Percentiles rank a stretch among this genome's conserved stretches.
These are phyloP conservation scores for Xenosphaeropsis pyriputrescens DNA, from an alignment of 2,329 filamentous ascomycete genomes.

Conservation along the genomic window DNA sequence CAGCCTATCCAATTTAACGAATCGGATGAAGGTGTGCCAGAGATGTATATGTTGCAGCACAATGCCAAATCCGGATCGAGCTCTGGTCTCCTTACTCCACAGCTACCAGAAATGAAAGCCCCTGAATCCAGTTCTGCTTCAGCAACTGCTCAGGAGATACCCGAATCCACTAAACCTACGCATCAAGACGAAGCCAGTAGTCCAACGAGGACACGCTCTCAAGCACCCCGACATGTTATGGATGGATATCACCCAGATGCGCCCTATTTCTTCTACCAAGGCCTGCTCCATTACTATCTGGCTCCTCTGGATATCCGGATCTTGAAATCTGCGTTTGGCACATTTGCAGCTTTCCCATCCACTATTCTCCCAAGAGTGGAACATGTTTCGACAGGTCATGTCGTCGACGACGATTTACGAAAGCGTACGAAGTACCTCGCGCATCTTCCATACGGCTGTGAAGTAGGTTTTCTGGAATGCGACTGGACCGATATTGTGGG, in stretches of 20 bases:
- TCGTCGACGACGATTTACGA: conserved; percentile 56
- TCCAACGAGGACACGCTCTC: background rate
- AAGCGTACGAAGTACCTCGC: conserved; percentile 56
- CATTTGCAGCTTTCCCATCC: conserved; percentile 51
- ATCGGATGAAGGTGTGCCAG: conserved; percentile 26
- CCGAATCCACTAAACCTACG: background rate
- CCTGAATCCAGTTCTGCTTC: background rate
- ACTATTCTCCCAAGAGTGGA: conserved; percentile 58
- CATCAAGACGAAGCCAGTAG: background rate
- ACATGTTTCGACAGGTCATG: conserved; percentile 55
- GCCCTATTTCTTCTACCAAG: conserved; percentile 58
- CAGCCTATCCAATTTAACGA: conserved; percentile 32
- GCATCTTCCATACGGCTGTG: conserved; percentile 57
- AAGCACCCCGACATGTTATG: background rate
- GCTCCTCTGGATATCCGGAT: conserved; percentile 62
- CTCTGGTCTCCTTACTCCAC: conserved; percentile 6
- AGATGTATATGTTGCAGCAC: conserved; percentile 34
- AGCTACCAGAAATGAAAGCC: conserved; percentile 5
- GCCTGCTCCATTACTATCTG: conserved; percentile 56
- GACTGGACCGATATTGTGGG: conserved; percentile 60
- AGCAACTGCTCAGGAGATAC: background rate
- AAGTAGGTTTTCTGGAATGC: conserved; percentile 59
- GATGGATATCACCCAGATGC: conserved; percentile 12
- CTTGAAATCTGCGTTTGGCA: conserved; percentile 54
- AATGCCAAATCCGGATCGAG: conserved; percentile 27